Evolutionary conservation across 768 basidiomycete genomes (phyloP).

Genomic region (Kwoniella pini): DNA sequence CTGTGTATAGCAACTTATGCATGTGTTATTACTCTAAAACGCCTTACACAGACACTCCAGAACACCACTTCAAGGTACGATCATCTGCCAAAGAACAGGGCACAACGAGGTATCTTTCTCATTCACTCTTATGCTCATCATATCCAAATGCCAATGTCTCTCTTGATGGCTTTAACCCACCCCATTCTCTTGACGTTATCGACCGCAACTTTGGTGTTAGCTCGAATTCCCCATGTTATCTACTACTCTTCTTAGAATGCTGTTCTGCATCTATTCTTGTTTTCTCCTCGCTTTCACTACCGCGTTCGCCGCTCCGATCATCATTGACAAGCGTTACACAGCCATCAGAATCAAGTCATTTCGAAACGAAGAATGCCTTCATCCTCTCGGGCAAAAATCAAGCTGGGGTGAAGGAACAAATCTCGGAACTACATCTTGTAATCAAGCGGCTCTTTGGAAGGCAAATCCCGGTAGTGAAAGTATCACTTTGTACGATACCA

Average conservation of each 20-base stretch:
- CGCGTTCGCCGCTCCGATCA: background rate
- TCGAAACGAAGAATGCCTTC: background rate
- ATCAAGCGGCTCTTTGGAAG: constrained; percentile 19
- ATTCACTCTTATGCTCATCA: too few relatives aligned
- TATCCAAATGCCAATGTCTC: too few relatives aligned
- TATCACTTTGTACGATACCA: constrained; percentile 8
- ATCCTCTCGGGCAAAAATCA: background rate
- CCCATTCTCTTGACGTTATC: too few relatives aligned
- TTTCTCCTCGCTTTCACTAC: background rate
- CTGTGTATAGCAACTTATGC: too few relatives aligned
- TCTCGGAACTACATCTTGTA: constrained; percentile 11
- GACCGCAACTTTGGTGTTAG: too few relatives aligned
- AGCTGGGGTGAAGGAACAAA: background rate
- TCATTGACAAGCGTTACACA: background rate
- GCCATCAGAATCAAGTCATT: constrained; percentile 2
- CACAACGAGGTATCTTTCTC: background rate
- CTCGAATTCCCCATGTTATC: too few relatives aligned
- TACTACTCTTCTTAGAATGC: too few relatives aligned
- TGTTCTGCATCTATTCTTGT: too few relatives aligned
- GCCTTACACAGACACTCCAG: too few relatives aligned
- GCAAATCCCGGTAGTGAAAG: constrained; percentile 20
- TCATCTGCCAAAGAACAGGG: background rate
- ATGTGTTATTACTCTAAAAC: too few relatives aligned
- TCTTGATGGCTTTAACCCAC: too few relatives aligned
- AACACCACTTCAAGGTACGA: background rate